Evolutionary conservation across 1,139 yeast genomes (phyloP).

Genomic region (Hemisphaericaspora subhashii): DNA sequence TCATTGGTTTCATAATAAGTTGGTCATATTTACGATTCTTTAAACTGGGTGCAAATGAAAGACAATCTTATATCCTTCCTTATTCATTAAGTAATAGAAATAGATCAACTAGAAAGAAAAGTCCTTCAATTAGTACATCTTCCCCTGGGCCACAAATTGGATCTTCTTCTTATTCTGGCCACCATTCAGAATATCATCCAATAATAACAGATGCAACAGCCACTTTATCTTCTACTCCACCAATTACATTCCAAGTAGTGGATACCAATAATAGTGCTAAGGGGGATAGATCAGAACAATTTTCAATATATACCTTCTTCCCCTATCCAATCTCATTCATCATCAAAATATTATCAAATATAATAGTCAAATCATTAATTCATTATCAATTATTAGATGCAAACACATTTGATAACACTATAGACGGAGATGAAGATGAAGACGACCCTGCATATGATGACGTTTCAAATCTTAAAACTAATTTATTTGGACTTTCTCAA

Average conservation of each 20-base stretch:
- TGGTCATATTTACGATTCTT: slow-evolving; percentile 44
- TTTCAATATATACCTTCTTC: slow-evolving; percentile 44
- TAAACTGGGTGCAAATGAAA: slow-evolving; percentile 43
- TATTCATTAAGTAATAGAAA: slow-evolving; percentile 21
- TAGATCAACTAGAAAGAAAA: slow-evolving; percentile 1
- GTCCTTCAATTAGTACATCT: slow-evolving; percentile 9
- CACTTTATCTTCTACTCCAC: slow-evolving; percentile 6
- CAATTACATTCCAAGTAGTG: slow-evolving; percentile 26
- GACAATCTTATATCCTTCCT: slow-evolving; percentile 44
- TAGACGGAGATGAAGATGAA: slow-evolving; percentile 22
- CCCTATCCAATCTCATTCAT: slow-evolving; percentile 40
- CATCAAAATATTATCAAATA: slow-evolving; percentile 21
- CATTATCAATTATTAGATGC: slow-evolving; percentile 26
- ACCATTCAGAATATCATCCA: slow-evolving; percentile 5
- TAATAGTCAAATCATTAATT: slow-evolving; percentile 21
- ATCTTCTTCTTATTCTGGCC: neutral
- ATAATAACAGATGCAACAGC: no score
- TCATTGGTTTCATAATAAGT: slow-evolving; percentile 34
- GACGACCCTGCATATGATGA: slow-evolving; percentile 27
- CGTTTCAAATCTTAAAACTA: slow-evolving; percentile 31
- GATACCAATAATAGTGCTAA: slow-evolving; percentile 15
- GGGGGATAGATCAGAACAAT: slow-evolving; percentile 46
- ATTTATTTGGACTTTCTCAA: slow-evolving; percentile 42
- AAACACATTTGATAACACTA: slow-evolving; percentile 22
- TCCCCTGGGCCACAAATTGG: neutral